A percentile compares a stretch with the other conserved stretches of the same genome.
Conservation (phyloP, 495 filamentous ascomycete genomes). For the Immersiella caudata region DNA sequence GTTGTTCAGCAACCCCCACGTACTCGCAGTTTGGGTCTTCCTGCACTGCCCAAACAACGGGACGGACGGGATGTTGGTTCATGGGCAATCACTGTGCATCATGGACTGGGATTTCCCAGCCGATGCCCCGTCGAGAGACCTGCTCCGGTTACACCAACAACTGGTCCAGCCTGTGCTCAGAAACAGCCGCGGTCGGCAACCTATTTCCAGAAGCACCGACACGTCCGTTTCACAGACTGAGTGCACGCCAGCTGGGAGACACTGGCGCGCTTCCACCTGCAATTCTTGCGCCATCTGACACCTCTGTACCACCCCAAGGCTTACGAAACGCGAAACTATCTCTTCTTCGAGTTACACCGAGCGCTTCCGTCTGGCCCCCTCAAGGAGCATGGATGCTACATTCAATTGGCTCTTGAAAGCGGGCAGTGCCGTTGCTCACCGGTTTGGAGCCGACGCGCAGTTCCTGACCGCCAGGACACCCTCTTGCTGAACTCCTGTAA, state of each 20-base stretch:
- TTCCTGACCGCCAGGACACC: neutral
- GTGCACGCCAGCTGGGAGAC: neutral
- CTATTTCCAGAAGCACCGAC: neutral
- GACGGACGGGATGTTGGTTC: neutral
- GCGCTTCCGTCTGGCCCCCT: neutral
- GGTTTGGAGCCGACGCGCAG: neutral
- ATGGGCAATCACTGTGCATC: neutral
- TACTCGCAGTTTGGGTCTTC: neutral
- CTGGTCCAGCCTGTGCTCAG: neutral
- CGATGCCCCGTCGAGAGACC: neutral
- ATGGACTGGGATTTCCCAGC: neutral
- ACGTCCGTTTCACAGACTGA: neutral
- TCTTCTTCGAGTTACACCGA: neutral
- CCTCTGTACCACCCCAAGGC: neutral
- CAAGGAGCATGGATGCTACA: neutral
- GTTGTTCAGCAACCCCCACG: neutral
- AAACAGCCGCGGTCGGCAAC: neutral
- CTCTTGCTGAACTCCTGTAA: neutral
- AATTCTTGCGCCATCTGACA: neutral
- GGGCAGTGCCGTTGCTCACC: neutral
- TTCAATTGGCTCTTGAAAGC: neutral
- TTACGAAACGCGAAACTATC: neutral
- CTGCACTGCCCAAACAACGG: neutral
- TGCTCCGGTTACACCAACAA: neutral
- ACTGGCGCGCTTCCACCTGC: neutral